Evolutionary conservation across 441 rosid genomes (phyloP).

Genomic region (Euphorbia celastroides): DNA sequence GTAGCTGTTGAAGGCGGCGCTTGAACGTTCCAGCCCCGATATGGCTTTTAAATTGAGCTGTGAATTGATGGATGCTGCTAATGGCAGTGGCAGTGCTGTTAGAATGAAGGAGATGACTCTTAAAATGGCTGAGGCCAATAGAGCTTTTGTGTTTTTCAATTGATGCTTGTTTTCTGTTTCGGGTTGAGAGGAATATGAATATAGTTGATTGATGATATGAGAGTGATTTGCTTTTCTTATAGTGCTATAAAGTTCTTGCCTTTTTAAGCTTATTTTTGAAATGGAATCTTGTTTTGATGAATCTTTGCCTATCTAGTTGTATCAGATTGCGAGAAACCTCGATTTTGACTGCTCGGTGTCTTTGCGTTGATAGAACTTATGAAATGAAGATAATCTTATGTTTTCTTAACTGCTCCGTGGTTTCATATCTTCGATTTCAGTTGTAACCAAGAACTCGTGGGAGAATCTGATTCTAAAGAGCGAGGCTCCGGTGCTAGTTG

Average conservation of each 20-base stretch:
- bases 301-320: neutral
- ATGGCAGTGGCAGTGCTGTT: conserved; percentile 21
- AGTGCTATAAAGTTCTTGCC: neutral
- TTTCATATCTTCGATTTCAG: conserved; percentile 40
- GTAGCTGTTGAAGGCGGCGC: conserved; percentile 22
- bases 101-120: conserved; percentile 9
- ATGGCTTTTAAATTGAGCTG: conserved; percentile 21
- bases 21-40: conserved; percentile 12
- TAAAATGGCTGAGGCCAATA: conserved; percentile 24
- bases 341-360: neutral
- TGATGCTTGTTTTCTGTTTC: neutral
- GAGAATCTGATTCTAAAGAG: conserved; percentile 51
- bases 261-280: neutral
- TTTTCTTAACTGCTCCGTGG: conserved; percentile 12
- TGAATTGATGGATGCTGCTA: conserved; percentile 25
- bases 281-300: neutral
- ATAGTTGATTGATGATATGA: neutral
- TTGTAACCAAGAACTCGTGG: conserved; percentile 57
- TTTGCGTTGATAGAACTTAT: neutral
- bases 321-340: too few relatives aligned
- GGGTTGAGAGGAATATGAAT: neutral
- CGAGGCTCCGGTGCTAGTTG: conserved; percentile 73
- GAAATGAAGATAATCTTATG: neutral
- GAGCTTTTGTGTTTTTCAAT: conserved; percentile 23
- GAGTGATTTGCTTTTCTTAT: neutral